Percentiles rank a stretch among this genome's conserved stretches.
Evolutionary conservation across 768 basidiomycete species (phyloP).

Genomic region (Suillus placidus): DNA sequence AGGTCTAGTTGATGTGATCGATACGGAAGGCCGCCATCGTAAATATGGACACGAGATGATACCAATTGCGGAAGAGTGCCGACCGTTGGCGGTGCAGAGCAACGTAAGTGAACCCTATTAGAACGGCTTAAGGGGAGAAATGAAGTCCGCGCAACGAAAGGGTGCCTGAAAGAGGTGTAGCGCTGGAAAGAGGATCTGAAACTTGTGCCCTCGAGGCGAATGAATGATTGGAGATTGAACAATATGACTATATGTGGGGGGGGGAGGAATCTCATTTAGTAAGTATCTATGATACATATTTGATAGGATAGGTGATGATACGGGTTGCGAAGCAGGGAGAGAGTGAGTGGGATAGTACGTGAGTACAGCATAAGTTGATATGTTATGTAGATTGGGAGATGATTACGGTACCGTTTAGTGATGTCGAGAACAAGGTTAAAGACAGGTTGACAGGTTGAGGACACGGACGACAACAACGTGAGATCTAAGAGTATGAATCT

Average conservation of each 20-base stretch:
- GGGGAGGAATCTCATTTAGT: slow-evolving; percentile 17
- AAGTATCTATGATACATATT: slow-evolving; percentile 13
- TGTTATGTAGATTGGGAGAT: no score
- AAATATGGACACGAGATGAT: not conserved
- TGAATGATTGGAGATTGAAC: slow-evolving; percentile 8
- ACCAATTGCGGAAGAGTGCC: not conserved
- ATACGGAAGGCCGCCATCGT: slow-evolving; percentile 7
- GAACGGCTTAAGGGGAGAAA: slow-evolving; percentile 20
- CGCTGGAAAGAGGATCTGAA: slow-evolving; percentile 29
- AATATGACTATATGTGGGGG: slow-evolving; percentile 30
- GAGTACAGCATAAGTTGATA: no score
- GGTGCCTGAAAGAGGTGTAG: slow-evolving; percentile 30
- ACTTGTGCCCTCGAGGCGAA: slow-evolving; percentile 29
- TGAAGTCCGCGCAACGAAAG: slow-evolving; percentile 25
- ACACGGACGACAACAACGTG: slow-evolving; percentile 6
- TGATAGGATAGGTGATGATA: slow-evolving; percentile 12
- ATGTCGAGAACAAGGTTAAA: slow-evolving; percentile 17
- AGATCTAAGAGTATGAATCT: slow-evolving; percentile 9
- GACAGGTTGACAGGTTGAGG: slow-evolving; percentile 6
- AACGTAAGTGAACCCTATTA: slow-evolving; percentile 21
- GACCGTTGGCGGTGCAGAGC: slow-evolving; percentile 28
- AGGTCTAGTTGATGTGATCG: not conserved
- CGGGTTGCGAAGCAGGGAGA: slow-evolving; percentile 24
- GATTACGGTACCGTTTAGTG: slow-evolving; percentile 8
- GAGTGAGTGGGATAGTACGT: not conserved